Evolutionary conservation across 805 yeast species (phyloP).

Genomic region (Kuraishia molischiana): DNA sequence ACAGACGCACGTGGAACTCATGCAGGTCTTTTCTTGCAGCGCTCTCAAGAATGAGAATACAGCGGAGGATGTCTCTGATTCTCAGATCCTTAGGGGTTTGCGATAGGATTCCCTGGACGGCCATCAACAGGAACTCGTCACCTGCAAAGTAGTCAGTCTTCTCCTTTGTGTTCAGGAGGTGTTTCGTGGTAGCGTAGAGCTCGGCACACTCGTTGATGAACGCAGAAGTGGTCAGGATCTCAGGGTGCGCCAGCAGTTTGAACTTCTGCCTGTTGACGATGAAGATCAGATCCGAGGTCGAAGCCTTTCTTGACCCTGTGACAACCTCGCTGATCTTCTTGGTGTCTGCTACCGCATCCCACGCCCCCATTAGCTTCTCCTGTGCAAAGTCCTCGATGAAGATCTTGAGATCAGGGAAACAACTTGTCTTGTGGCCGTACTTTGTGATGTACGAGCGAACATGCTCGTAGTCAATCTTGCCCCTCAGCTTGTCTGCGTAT

Average conservation of each 20-base stretch:
- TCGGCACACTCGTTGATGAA: conserved; percentile 23
- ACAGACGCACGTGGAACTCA: conserved; percentile 61
- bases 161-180: conserved; percentile 26
- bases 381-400: conserved; percentile 10
- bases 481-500: conserved; percentile 21
- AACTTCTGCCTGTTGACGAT: conserved; percentile 33
- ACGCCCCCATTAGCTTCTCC: background rate
- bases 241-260: conserved; percentile 12
- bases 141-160: conserved; percentile 66
- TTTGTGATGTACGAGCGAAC: conserved; percentile 30
- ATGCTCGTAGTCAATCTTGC: conserved; percentile 11
- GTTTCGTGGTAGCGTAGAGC: conserved; percentile 28
- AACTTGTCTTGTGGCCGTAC: conserved; percentile 52
- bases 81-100: background rate
- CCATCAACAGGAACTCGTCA: conserved; percentile 53
- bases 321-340: conserved; percentile 7
- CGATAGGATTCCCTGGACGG: conserved; percentile 28
- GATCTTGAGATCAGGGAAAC: conserved; percentile 47
- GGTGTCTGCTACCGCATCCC: too few species aligned
- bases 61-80: conserved; percentile 15
- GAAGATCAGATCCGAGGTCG: conserved; percentile 11
- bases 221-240: conserved; percentile 3
- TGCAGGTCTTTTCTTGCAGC: conserved; percentile 49
- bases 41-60: conserved; percentile 48
- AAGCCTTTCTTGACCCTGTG: conserved; percentile 6